Percentiles rank a stretch among this genome's conserved stretches.
Evolutionary conservation across 306 rosid genomes (phyloP).

Genomic region (Oemleria cerasiformis): DNA sequence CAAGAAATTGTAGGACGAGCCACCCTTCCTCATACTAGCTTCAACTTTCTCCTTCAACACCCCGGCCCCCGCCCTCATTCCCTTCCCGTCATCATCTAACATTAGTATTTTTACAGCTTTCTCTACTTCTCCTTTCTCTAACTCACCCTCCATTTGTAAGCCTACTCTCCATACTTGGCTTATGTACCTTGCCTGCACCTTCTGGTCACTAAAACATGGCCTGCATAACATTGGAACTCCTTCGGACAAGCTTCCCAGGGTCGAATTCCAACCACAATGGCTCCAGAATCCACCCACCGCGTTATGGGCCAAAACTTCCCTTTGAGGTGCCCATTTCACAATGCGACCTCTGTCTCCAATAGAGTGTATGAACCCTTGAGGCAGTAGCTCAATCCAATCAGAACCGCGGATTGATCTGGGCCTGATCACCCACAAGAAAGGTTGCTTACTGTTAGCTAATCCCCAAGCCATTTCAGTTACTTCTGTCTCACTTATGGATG

Average conservation of each 20-base stretch:
- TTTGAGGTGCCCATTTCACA: constrained; percentile 75
- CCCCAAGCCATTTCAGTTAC: constrained; percentile 47
- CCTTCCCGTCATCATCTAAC: constrained; percentile 43
- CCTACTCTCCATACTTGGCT: constrained; percentile 57
- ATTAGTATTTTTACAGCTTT: constrained; percentile 33
- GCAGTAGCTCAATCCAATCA: constrained; percentile 52
- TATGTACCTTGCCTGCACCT: constrained; percentile 48
- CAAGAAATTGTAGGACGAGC: constrained; percentile 19
- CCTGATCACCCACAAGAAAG: constrained; percentile 60
- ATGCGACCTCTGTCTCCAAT: constrained; percentile 44
- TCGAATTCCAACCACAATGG: constrained; percentile 72
- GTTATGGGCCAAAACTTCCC: constrained; percentile 54
- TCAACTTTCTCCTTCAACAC: constrained; percentile 51
- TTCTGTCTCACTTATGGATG: constrained; percentile 36
- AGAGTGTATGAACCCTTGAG: constrained; percentile 37
- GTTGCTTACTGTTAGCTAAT: constrained; percentile 29
- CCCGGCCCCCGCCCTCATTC: constrained; percentile 36
- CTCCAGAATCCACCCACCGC: constrained; percentile 64
- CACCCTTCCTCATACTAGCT: constrained; percentile 22
- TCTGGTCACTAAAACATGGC: constrained; percentile 56
- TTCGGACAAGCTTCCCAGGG: constrained; percentile 50
- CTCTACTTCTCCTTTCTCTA: constrained; percentile 45
- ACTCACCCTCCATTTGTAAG: constrained; percentile 28
- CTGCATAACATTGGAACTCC: constrained; percentile 67
- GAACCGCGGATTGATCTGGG: constrained; percentile 40